Base-by-base conservation (phyloP, 148 eudicot genomes). In the Rhododendron mucronatum region DNA sequence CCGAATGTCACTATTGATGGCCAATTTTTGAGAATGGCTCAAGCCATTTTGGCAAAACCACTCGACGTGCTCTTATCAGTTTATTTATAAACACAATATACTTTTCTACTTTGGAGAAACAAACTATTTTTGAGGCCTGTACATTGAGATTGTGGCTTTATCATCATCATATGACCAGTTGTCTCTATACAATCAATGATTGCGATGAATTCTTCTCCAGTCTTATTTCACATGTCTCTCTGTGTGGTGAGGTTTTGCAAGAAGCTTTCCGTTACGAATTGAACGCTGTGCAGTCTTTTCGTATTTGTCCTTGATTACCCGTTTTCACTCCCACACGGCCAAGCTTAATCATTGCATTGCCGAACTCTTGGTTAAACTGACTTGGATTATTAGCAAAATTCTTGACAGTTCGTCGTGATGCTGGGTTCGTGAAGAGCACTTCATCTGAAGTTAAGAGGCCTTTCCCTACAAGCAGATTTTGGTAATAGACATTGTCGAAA, bases 361-460 rank as follows among this genome's bases (percentile, higher is more conserved):
- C 37, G 41, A 96, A 96, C 1, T 93, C 96, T 9, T 85, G 82
- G 12, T 51, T 84, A 48, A 94, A 94, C 71, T 87, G 82, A 8
- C 44, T 81, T 1, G 89, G 85, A 59, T 82, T 91, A 44, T 81
- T 91, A 1, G 96, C 94, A 86, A 91, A 95, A 78, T 90, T 90
- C 3, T 53, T 53, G 2, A 95, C 93, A 12, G 89, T 93, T 16
- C 82, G 48, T 85, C 81, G 81, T 44, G 97, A 87, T 26, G 87
- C 53, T 2, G 83, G 78, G 78, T 93, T 85, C 6, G 87, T 89
- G 74, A 85, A 94, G 30, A 93, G 89, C 86, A 89, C 92, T 67
- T 94, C 89, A 85, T 94, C 97, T 23, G 96, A 94, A 28, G 91
- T 92, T n/a, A 93, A 87, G 89, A 93, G n/a, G 2, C 97, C 94